Evolutionary conservation across 2,329 filamentous ascomycete genomes (phyloP), one percentile per base, ranked within the genome.

Genomic region (Calonectria henricotiae): DNA sequence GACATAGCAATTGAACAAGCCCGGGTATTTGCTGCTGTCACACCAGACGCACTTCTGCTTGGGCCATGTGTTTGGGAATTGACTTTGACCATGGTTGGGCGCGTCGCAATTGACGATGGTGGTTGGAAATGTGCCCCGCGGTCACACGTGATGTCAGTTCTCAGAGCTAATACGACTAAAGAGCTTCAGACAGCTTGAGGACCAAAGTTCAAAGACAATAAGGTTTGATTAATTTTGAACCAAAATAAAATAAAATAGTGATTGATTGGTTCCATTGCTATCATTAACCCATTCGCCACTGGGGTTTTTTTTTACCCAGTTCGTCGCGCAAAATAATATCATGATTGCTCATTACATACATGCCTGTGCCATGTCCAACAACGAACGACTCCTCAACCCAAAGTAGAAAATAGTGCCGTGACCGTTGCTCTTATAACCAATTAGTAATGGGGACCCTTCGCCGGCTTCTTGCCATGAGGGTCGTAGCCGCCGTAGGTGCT

Each of bases 381-480:
- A 44, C 23, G 20, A 47, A 46, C 32, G 37, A 30, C 44, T 64
- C 23, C 46, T 49, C 62, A 54, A 43, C 7, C 67, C 60, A 37
- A 62, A 67, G 58, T 46, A 68, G 20, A 55, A 65, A 71, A 15
- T 25, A 68, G 15, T 61, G n/a, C 67, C 61, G 44, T 65, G 51
- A 6, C 46, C 15, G 39, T 71, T 65, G 67, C 63, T 41, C n/a
- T 49, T 64, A 2, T 67, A 15, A 37, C 30, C 47, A 25, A 35
- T 78, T 65, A 74, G 20, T 73, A 71, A 27, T 72, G 76, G 7
- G 63, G 62, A 8, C 73, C 77, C 27, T 74, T 76, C 17, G 73
- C 73, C 15, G 80, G 70, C 71, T 79, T 80, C 75, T 84, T 83
- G 6, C 80, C 80, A 30, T 77, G 80, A 11, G 73, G 46, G 41